Conservation (phyloP, 2,329 filamentous ascomycete species). For the Colletotrichum sojae region DNA sequence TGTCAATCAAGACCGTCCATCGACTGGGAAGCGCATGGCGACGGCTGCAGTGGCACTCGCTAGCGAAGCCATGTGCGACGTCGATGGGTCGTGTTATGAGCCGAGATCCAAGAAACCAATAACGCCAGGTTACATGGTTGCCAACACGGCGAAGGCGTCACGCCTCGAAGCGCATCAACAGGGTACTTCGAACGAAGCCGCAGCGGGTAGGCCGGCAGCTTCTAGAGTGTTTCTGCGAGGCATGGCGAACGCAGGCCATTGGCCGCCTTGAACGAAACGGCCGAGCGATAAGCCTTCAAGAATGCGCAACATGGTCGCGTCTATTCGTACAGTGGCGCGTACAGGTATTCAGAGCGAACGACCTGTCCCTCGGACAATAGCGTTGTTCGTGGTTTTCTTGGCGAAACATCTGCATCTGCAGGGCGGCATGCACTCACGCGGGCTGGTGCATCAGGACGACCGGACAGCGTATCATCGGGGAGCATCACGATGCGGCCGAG, state of each 20-base stretch:
- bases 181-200: neutral
- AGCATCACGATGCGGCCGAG: constrained; percentile 14
- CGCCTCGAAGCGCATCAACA: too few relatives aligned
- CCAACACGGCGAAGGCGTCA: too few relatives aligned
- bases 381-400: neutral
- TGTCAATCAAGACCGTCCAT: too few relatives aligned
- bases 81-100: neutral
- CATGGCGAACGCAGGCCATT: neutral
- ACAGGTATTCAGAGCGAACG: neutral
- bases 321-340: too few relatives aligned
- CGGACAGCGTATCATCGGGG: constrained; percentile 16
- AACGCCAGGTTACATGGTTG: too few relatives aligned
- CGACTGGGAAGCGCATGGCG: neutral
- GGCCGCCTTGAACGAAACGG: neutral
- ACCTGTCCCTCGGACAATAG: neutral
- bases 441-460: neutral
- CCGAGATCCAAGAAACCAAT: too few relatives aligned
- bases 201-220: neutral
- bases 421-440: constrained; percentile 13
- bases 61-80: constrained; percentile 14
- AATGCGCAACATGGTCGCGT: neutral
- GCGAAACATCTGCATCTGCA: constrained; percentile 23
- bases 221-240: constrained; percentile 10
- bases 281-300: neutral
- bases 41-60: constrained; percentile 11